phyloP scores from a whole-genome alignment of 2,329 filamentous ascomycete species.

The Aciculosporium take region DNA sequence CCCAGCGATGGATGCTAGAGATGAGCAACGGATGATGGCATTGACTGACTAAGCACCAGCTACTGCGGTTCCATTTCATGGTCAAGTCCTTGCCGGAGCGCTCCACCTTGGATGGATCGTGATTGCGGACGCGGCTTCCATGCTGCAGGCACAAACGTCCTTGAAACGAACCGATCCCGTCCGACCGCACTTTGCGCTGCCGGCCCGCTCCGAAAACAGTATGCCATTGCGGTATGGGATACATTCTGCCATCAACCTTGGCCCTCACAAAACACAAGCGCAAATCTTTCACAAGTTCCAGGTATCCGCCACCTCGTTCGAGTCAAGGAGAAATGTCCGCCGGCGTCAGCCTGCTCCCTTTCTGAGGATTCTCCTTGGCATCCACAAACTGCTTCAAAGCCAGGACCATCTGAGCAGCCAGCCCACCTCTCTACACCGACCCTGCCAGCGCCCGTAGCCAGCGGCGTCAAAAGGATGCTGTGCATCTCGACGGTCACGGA shows the following conservation, averaged over 20 bases:
- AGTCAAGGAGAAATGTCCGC: slow-evolving; percentile 4
- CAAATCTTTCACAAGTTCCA: slow-evolving; percentile 2
- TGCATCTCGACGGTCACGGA: slow-evolving; percentile 21
- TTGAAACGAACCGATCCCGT: no score
- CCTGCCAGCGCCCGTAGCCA: slow-evolving; percentile 33
- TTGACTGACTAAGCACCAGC: background rate
- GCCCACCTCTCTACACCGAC: slow-evolving; percentile 35
- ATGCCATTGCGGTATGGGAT: no score
- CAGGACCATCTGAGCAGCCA: slow-evolving; percentile 31
- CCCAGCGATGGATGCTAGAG: no score
- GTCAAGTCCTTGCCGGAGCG: slow-evolving; percentile 90
- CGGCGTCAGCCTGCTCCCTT: slow-evolving; percentile 24
- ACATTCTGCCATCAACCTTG: no score
- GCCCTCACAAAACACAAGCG: no score
- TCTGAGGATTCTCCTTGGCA: slow-evolving; percentile 26
- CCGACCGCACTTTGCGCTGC: no score
- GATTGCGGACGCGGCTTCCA: slow-evolving; percentile 96
- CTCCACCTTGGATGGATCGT: slow-evolving; percentile 98
- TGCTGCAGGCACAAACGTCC: slow-evolving; percentile 90
- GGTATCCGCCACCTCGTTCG: slow-evolving; percentile 4
- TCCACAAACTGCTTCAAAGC: slow-evolving; percentile 38
- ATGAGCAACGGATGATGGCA: background rate
- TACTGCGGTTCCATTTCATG: no score
- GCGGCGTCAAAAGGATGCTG: slow-evolving; percentile 35
- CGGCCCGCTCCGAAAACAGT: no score